Evolutionary conservation across 345 rosid species (phyloP).

Genomic region (Anacardium occidentale): DNA sequence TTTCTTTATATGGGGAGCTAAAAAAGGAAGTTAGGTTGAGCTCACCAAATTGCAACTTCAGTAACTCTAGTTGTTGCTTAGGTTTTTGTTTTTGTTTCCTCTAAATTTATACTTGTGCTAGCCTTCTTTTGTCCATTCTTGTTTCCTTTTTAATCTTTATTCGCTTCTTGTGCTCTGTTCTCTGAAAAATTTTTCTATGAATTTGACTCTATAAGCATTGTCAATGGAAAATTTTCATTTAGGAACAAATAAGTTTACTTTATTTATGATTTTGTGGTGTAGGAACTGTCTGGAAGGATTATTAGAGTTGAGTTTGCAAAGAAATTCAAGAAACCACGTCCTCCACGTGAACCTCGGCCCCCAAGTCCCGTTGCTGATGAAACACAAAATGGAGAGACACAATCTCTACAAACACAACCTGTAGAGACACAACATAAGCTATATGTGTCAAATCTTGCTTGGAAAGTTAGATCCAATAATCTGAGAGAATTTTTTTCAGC

Average conservation of each 20-base stretch:
- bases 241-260: not conserved
- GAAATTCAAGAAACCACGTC: slow-evolving; percentile 54
- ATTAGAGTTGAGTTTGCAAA: slow-evolving; percentile 68
- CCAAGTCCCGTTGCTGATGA: slow-evolving; percentile 40
- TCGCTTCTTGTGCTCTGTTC: not conserved
- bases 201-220: not conserved
- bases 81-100: not conserved
- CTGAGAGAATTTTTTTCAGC: slow-evolving; percentile 71
- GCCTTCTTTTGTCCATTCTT: not conserved
- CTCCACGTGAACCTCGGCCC: slow-evolving; percentile 24
- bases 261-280: slow-evolving; percentile 22
- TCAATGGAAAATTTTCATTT: not conserved
- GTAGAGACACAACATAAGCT: slow-evolving; percentile 65
- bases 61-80: not conserved
- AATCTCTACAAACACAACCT: slow-evolving; percentile 43
- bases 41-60: not conserved
- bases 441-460: slow-evolving; percentile 77
- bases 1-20: not conserved
- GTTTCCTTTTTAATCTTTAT: not conserved
- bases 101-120: not conserved
- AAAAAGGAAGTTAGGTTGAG: not conserved
- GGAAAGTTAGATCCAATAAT: slow-evolving; percentile 83
- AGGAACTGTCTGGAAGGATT: slow-evolving; percentile 79
- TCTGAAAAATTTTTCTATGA: not conserved
- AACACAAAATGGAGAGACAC: slow-evolving; percentile 53